Evolutionary conservation across 768 basidiomycete species (phyloP).

Genomic region (Suillus occidentalis): DNA sequence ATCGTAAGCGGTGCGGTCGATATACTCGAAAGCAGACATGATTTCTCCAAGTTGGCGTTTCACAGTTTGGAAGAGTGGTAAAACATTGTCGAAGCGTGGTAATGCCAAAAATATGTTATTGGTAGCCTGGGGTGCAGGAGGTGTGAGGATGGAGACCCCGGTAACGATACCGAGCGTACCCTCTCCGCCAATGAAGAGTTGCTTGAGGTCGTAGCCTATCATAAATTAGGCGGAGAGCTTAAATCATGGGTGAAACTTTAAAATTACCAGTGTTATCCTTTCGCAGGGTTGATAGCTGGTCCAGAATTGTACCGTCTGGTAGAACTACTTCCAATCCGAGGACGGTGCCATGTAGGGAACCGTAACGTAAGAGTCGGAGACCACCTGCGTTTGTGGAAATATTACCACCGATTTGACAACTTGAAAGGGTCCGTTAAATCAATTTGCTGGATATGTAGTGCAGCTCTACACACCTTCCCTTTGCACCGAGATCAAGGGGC

Average conservation of each 20-base stretch:
- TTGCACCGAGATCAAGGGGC: conserved; percentile 94
- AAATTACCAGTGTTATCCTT: conserved; percentile 94
- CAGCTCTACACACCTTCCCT: conserved; percentile 69
- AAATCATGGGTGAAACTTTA: conserved; percentile 4
- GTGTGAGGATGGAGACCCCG: conserved; percentile 91
- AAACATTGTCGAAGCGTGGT: conserved; percentile 82
- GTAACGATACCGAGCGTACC: conserved; percentile 96
- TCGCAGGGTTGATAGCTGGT: conserved; percentile 84
- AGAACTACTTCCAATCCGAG: conserved; percentile 95
- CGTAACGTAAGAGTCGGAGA: conserved; percentile 90
- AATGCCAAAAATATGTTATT: conserved; percentile 93
- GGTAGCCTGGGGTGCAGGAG: conserved; percentile 76
- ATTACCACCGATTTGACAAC: conserved; percentile 98
- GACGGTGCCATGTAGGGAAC: conserved; percentile 91
- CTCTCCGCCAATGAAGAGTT: conserved; percentile 96
- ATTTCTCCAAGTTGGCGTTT: conserved; percentile 89
- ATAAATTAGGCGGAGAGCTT: neutral
- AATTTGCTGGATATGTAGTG: neutral
- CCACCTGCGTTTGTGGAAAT: conserved; percentile 97
- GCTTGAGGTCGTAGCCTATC: conserved; percentile 94
- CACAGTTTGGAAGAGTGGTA: conserved; percentile 79
- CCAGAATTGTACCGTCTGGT: conserved; percentile 89
- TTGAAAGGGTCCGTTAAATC: conserved; percentile 28
- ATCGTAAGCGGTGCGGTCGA: conserved; percentile 84
- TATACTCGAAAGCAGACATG: conserved; percentile 95